These are phyloP conservation scores for Monosporozyma unispora DNA, from an alignment of 805 yeast genomes.

Conservation along the genomic window DNA sequence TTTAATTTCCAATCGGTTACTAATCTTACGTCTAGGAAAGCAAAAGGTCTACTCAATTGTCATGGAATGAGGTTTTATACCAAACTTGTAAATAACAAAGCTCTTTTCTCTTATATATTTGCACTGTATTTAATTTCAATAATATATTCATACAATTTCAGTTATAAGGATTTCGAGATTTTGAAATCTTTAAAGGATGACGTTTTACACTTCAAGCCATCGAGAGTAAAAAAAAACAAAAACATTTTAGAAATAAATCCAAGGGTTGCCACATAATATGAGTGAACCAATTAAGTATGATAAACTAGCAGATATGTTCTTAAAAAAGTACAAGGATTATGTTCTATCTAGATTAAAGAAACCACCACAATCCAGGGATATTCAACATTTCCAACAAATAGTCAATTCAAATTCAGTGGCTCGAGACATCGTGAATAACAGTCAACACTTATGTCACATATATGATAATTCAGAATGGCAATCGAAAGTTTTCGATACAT, in stretches of 20 bases:
- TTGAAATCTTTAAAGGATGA: not conserved
- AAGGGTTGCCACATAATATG: no score
- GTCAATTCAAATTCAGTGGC: conserved; percentile 18
- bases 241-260: not conserved
- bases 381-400: conserved; percentile 11
- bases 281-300: conserved; percentile 1
- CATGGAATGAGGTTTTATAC: not conserved
- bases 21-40: conserved; percentile 71
- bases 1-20: conserved; percentile 48
- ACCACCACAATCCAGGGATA: conserved; percentile 7
- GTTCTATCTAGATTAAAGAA: conserved; percentile 15
- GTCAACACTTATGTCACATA: conserved; percentile 18
- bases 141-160: not conserved
- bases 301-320: conserved; percentile 15
- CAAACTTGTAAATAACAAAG: not conserved
- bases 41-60: conserved; percentile 28
- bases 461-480: conserved; percentile 39
- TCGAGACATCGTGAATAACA: conserved; percentile 14
- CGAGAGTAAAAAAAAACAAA: not conserved
- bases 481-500: conserved; percentile 50
- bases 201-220: not conserved
- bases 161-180: not conserved
- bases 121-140: not conserved
- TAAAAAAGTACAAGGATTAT: conserved; percentile 14
- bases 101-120: not conserved